A percentile compares a stretch with the other conserved stretches of the same genome.
phyloP scores from a whole-genome alignment of 768 basidiomycete species.

The Termitomyces sp. region DNA sequence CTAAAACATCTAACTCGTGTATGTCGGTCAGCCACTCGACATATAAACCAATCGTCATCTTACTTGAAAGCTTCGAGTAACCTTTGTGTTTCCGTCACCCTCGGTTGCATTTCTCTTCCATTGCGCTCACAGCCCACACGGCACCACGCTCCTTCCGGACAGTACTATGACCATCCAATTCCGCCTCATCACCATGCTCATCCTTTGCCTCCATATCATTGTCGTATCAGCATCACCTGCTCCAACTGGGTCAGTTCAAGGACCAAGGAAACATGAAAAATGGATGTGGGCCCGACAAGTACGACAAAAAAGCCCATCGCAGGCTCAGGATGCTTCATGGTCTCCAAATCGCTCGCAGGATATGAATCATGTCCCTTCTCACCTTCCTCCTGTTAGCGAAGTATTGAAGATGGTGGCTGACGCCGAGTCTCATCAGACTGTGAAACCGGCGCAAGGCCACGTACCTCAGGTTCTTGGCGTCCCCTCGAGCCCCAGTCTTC shows the following conservation, averaged over 20 bases:
- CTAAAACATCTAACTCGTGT: not conserved
- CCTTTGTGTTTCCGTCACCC: not conserved
- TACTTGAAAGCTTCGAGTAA: not conserved
- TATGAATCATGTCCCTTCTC: not conserved
- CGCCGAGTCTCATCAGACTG: not conserved
- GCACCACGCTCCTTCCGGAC: not conserved
- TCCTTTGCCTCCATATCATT: not conserved
- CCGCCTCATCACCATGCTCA: not conserved
- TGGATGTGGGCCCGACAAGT: constrained; percentile 1
- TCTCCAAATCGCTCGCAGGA: not conserved
- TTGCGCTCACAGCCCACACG: not conserved
- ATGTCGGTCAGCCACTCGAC: not conserved
- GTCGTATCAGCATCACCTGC: not conserved
- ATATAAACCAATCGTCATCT: not conserved
- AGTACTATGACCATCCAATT: not conserved
- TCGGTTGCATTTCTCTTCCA: not conserved
- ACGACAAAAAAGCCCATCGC: not conserved
- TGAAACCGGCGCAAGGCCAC: not conserved
- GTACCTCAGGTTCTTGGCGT: not conserved
- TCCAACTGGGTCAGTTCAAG: not conserved
- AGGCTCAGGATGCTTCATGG: not conserved
- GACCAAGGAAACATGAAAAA: not conserved
- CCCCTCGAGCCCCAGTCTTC: not conserved
- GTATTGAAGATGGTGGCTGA: constrained; percentile 13
- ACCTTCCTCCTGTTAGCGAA: constrained; percentile 11